Evolutionary conservation across 208 protist genomes (phyloP).

Genomic region (Eutreptiella sp.): DNA sequence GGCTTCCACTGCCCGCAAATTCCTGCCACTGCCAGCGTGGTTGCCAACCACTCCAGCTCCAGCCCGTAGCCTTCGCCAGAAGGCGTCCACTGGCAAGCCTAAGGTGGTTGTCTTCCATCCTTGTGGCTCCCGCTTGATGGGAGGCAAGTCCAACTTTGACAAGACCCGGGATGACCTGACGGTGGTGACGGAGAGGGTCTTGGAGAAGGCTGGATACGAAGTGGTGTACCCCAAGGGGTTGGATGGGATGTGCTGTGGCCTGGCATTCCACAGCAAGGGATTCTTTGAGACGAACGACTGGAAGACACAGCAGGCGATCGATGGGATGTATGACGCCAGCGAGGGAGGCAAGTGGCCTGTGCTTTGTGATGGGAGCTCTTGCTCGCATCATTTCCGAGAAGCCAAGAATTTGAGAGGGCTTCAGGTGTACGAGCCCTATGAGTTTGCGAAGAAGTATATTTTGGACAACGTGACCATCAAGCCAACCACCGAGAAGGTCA

Average conservation of each 20-base stretch:
- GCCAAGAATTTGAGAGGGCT: conserved; percentile 22
- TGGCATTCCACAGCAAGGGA: conserved; percentile 42
- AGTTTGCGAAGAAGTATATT: conserved; percentile 23
- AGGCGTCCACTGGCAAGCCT: no score
- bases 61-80: background rate
- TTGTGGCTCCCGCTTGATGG: no score
- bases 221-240: conserved; percentile 30
- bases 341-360: conserved; percentile 30
- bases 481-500: conserved; percentile 20
- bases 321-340: conserved; percentile 20
- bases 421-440: conserved; percentile 31
- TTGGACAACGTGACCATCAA: background rate
- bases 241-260: conserved; percentile 35
- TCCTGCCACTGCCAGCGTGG: background rate
- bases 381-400: conserved; percentile 29
- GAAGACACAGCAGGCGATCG: conserved; percentile 27
- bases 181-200: background rate
- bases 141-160: conserved; percentile 2
- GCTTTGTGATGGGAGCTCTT: conserved; percentile 34
- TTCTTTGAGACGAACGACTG: conserved; percentile 6
- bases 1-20: background rate
- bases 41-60: background rate
- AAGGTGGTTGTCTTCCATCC: no score
- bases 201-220: conserved; percentile 17
- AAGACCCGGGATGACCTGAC: background rate